Percentiles rank a stretch among this genome's conserved stretches.
These are phyloP conservation scores for Cyberlindnera americana DNA, from an alignment of 805 yeast species.

Conservation along the genomic window DNA sequence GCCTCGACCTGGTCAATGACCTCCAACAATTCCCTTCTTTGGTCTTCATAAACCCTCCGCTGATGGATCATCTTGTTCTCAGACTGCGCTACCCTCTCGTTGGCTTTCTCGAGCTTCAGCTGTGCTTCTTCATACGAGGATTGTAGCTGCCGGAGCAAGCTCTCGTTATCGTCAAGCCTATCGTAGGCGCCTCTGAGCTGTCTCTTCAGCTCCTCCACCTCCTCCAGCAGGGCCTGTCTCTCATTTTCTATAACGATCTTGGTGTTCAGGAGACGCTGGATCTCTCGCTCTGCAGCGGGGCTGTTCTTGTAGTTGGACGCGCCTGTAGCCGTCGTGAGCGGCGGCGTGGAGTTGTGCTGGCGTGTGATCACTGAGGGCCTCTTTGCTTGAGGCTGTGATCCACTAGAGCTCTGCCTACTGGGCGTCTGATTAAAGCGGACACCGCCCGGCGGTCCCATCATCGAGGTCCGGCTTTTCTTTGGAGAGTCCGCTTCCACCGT, in stretches of 20 bases:
- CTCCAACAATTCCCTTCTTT: constrained; percentile 56
- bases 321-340: constrained; percentile 1
- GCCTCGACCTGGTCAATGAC: constrained; percentile 52
- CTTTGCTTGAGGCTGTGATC: constrained; percentile 7
- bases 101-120: constrained; percentile 13
- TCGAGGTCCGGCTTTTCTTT: constrained; percentile 4
- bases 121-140: constrained; percentile 9
- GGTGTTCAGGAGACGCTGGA: constrained; percentile 18
- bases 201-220: constrained; percentile 9
- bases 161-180: constrained; percentile 29
- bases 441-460: constrained; percentile 9
- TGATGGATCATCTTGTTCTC: constrained; percentile 47
- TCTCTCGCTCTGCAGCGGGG: constrained; percentile 17
- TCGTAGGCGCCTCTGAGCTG: constrained; percentile 9
- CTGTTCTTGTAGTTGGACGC: neutral
- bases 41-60: constrained; percentile 45
- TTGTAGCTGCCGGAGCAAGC: constrained; percentile 15
- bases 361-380: constrained; percentile 2
- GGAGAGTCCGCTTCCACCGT: constrained; percentile 22
- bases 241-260: constrained; percentile 22
- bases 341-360: constrained; percentile 12
- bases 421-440: constrained; percentile 19
- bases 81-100: constrained; percentile 14
- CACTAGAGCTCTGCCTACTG: constrained; percentile 7
- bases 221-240: constrained; percentile 40